A percentile compares a stretch with the other conserved stretches of the same genome.
These are phyloP conservation scores for Eucalyptus coolabah DNA, from an alignment of 345 rosid genomes.

Conservation along the genomic window DNA sequence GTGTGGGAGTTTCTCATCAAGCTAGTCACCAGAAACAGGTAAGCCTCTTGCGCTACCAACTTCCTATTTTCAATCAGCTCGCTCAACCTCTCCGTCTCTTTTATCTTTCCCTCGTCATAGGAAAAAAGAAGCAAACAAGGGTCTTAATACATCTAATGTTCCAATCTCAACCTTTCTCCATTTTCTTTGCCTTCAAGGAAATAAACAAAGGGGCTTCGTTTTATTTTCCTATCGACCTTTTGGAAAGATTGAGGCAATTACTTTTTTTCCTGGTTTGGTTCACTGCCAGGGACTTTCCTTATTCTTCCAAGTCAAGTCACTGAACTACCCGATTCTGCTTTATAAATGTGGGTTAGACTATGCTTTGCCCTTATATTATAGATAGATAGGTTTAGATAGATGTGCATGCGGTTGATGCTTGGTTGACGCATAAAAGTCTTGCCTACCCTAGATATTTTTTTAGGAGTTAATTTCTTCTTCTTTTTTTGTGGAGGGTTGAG, in stretches of 20 bases:
- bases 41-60: background rate
- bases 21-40: constrained; percentile 84
- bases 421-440: background rate
- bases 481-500: background rate
- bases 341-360: background rate
- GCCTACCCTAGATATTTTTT: background rate
- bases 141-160: background rate
- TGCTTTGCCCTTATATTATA: background rate
- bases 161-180: background rate
- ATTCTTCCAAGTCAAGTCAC: background rate
- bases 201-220: background rate
- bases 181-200: background rate
- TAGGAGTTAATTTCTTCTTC: background rate
- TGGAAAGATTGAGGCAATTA: background rate
- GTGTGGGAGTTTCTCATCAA: constrained; percentile 74
- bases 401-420: background rate
- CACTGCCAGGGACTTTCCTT: background rate
- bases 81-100: background rate
- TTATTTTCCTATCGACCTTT: background rate
- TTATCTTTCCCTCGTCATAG: background rate
- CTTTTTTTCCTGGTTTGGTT: background rate
- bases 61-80: background rate
- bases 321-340: background rate
- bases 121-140: background rate
- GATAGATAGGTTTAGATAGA: background rate